Percentiles rank a stretch among this genome's conserved stretches.
Conservation (phyloP, 208 protist species). For the Angomonas deanei region DNA sequence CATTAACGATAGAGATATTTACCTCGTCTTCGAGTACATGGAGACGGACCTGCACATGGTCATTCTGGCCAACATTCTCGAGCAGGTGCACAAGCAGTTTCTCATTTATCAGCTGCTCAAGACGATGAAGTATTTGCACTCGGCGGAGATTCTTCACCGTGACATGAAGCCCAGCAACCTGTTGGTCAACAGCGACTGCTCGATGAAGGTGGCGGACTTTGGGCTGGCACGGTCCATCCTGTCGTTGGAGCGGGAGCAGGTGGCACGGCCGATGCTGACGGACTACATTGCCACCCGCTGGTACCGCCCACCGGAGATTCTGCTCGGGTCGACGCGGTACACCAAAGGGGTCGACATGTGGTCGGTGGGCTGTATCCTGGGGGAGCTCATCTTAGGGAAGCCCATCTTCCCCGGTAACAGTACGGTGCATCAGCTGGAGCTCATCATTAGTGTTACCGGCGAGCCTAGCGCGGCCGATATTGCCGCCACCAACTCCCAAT, state of each 20-base stretch:
- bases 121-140: constrained; percentile 95
- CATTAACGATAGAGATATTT: constrained; percentile 97
- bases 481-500: constrained; percentile 91
- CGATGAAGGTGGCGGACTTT: constrained; percentile 98
- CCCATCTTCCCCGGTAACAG: constrained; percentile 94
- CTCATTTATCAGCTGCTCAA: constrained; percentile 97
- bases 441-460: constrained; percentile 93
- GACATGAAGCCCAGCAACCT: constrained; percentile 94
- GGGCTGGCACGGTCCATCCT: constrained; percentile 95
- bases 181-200: constrained; percentile 91
- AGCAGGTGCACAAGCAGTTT: constrained; percentile 96
- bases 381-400: constrained; percentile 93
- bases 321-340: constrained; percentile 94
- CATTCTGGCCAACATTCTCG: constrained; percentile 96
- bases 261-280: constrained; percentile 83
- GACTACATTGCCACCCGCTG: constrained; percentile 97
- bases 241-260: constrained; percentile 82
- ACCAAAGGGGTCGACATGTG: constrained; percentile 98
- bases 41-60: constrained; percentile 93
- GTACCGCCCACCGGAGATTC: constrained; percentile 98
- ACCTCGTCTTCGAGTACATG: constrained; percentile 98
- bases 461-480: constrained; percentile 88
- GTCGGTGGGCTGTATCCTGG: constrained; percentile 97
- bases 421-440: constrained; percentile 96
- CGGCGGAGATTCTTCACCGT: constrained; percentile 87